These are phyloP conservation scores for Fusarium odoratissimum DNA, from an alignment of 2,329 filamentous ascomycete genomes.

Conservation along the genomic window DNA sequence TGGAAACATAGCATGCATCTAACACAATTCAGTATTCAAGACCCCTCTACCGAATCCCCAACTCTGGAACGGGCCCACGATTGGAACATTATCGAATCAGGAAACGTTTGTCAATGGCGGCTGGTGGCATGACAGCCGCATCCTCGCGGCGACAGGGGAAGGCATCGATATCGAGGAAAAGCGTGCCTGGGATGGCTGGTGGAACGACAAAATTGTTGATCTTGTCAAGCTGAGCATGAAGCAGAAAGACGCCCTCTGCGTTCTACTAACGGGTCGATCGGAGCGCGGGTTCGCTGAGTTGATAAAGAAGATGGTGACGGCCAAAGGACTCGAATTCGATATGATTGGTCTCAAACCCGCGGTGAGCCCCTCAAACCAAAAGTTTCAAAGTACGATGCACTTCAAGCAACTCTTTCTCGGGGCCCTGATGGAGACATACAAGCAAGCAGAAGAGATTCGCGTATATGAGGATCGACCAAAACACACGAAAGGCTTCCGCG, in stretches of 20 bases:
- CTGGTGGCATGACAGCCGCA: constrained; percentile 95
- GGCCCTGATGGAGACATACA: constrained; percentile 87
- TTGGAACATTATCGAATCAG: constrained; percentile 80
- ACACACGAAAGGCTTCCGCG: constrained; percentile 83
- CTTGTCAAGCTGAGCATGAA: constrained; percentile 83
- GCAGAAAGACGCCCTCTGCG: constrained; percentile 85
- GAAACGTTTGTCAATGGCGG: constrained; percentile 85
- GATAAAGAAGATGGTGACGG: constrained; percentile 81
- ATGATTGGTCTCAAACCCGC: constrained; percentile 88
- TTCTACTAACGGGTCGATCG: constrained; percentile 87
- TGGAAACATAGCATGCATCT: not conserved
- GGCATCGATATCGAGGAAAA: constrained; percentile 85
- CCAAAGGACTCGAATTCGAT: constrained; percentile 86
- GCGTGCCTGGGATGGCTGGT: constrained; percentile 90
- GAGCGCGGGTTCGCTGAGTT: constrained; percentile 82
- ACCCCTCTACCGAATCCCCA: constrained; percentile 90
- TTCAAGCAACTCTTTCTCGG: constrained; percentile 92
- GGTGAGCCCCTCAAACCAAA: constrained; percentile 82
- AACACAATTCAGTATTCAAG: constrained; percentile 75
- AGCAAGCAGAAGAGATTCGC: constrained; percentile 82
- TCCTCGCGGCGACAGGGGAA: constrained; percentile 86
- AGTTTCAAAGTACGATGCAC: constrained; percentile 83
- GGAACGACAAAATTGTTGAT: constrained; percentile 91
- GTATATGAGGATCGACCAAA: constrained; percentile 75
- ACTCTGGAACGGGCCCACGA: constrained; percentile 83